phyloP scores from a whole-genome alignment of 2,329 filamentous ascomycete genomes.

The Fusarium paranaense region DNA sequence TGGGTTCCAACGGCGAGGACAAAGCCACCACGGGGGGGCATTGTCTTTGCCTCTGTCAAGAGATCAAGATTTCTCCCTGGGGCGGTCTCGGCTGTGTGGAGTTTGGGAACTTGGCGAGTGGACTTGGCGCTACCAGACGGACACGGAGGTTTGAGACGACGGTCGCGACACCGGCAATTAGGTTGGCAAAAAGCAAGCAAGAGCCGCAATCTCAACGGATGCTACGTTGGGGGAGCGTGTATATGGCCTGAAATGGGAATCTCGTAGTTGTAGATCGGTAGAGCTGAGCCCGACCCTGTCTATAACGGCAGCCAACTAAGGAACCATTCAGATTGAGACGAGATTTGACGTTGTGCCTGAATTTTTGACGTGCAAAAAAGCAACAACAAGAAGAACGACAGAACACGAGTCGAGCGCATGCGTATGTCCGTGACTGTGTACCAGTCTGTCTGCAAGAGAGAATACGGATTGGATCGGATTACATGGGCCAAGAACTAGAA shows the following conservation, averaged over 20 bases:
- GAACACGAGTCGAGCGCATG: neutral
- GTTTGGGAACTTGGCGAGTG: neutral
- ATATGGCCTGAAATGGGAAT: neutral
- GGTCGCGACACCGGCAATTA: neutral
- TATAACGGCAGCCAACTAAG: neutral
- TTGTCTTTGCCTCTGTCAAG: neutral
- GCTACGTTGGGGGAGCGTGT: neutral
- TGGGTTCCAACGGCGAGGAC: neutral
- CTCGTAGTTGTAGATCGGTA: slow-evolving; percentile 2
- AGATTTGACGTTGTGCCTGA: slow-evolving; percentile 5
- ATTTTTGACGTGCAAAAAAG: neutral
- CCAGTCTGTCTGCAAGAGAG: neutral
- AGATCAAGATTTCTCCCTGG: neutral
- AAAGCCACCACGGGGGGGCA: slow-evolving; percentile 20
- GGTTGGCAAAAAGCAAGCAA: slow-evolving; percentile 13
- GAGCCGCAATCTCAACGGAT: slow-evolving; percentile 6
- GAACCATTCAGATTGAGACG: neutral
- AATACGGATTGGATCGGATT: slow-evolving; percentile 18
- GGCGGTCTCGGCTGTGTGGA: neutral
- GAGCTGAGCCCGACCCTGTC: neutral
- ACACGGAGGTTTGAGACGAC: neutral
- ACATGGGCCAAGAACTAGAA: slow-evolving; percentile 26
- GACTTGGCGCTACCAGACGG: neutral
- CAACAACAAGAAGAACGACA: neutral
- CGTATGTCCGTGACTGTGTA: neutral